These are phyloP conservation scores for Cyclaneusma minus DNA, from an alignment of 2,329 filamentous ascomycete genomes.

Conservation along the genomic window DNA sequence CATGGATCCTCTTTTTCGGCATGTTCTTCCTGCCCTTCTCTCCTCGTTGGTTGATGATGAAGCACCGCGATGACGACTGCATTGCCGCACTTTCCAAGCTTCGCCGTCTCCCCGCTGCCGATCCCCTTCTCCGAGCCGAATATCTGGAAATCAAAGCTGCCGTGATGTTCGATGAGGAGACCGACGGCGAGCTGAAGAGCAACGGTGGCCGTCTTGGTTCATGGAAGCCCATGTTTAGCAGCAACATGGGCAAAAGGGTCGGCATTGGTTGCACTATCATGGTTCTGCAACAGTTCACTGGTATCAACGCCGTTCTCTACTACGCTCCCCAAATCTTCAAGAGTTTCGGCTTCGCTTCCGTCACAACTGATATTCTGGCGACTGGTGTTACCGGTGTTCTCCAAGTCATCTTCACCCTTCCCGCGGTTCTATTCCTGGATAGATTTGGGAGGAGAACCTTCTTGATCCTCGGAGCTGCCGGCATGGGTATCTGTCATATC, in stretches of 20 bases:
- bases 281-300: slow-evolving; percentile 29
- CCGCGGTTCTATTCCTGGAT: slow-evolving; percentile 25
- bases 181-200: slow-evolving; percentile 23
- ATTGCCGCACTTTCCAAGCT: slow-evolving; percentile 11
- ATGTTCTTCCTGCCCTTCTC: slow-evolving; percentile 9
- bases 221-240: slow-evolving; percentile 24
- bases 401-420: slow-evolving; percentile 19
- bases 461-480: slow-evolving; percentile 19
- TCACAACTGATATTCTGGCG: slow-evolving; percentile 40
- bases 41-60: slow-evolving; percentile 16
- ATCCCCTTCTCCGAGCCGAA: slow-evolving; percentile 13
- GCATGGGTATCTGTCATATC: slow-evolving; percentile 22
- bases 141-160: slow-evolving; percentile 16
- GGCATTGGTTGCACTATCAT: slow-evolving; percentile 26
- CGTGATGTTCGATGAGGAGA: slow-evolving; percentile 18
- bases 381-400: slow-evolving; percentile 48
- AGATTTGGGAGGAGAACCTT: slow-evolving; percentile 24
- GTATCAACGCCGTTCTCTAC: slow-evolving; percentile 12
- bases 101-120: slow-evolving; percentile 9
- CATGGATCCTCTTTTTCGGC: slow-evolving; percentile 6
- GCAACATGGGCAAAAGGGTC: slow-evolving; percentile 31
- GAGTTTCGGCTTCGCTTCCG: slow-evolving; percentile 39
- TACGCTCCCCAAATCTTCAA: slow-evolving; percentile 11
- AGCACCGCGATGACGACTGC: slow-evolving; percentile 16
- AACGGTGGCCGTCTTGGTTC: slow-evolving; percentile 28